These are phyloP conservation scores for Ogataea ganodermae DNA, from an alignment of 805 yeast genomes.

Conservation along the genomic window DNA sequence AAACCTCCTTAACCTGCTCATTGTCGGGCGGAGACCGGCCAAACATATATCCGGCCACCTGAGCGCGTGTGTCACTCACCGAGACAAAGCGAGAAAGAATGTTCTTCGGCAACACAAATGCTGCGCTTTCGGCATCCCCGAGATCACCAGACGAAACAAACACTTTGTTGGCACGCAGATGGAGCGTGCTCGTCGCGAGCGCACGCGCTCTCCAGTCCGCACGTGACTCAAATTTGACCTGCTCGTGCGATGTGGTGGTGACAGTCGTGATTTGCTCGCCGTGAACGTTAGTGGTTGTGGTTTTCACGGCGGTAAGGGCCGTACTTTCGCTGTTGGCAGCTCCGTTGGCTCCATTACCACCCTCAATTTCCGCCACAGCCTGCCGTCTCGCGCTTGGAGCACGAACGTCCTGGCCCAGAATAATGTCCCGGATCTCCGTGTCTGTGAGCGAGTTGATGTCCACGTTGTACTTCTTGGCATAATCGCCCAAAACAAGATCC, in stretches of 20 bases:
- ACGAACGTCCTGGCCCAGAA: slow-evolving; percentile 88
- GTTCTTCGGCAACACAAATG: slow-evolving; percentile 83
- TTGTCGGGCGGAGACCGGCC: slow-evolving; percentile 81
- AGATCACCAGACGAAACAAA: slow-evolving; percentile 69
- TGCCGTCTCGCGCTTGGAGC: slow-evolving; percentile 90
- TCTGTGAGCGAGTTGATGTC: slow-evolving; percentile 87
- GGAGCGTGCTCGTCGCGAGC: slow-evolving; percentile 70
- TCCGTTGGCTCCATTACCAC: slow-evolving; percentile 43
- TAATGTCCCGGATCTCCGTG: slow-evolving; percentile 89
- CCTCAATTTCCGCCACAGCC: slow-evolving; percentile 75
- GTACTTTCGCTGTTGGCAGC: slow-evolving; percentile 40
- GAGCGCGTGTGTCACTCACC: slow-evolving; percentile 77
- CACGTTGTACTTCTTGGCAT: slow-evolving; percentile 81
- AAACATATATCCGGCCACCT: slow-evolving; percentile 77
- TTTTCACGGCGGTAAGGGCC: slow-evolving; percentile 73
- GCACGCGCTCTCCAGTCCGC: slow-evolving; percentile 93
- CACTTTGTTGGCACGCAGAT: slow-evolving; percentile 71
- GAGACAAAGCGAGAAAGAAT: slow-evolving; percentile 74
- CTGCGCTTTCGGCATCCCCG: slow-evolving; percentile 52
- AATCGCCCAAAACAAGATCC: slow-evolving; percentile 83
- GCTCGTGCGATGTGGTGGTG: slow-evolving; percentile 87
- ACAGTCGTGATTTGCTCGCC: slow-evolving; percentile 96
- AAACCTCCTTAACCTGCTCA: slow-evolving; percentile 72
- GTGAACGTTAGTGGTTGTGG: slow-evolving; percentile 85
- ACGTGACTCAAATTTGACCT: slow-evolving; percentile 75